Base-by-base conservation (phyloP, 2,329 filamentous ascomycete species). In the Microsporum canis region DNA sequence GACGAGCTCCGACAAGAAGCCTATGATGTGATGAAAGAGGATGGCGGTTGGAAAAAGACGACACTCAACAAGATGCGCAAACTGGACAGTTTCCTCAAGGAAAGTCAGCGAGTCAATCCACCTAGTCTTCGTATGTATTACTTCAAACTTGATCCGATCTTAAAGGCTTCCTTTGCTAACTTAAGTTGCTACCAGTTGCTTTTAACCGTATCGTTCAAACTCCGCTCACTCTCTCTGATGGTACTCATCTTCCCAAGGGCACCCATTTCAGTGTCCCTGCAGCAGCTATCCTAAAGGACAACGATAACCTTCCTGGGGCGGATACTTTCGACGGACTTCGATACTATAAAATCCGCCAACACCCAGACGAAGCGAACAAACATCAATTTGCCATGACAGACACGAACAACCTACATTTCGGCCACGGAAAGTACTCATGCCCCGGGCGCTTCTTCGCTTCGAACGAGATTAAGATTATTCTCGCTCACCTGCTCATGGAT, bases 401-500 rank as follows among this genome's bases (percentile, higher is more conserved):
- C 23, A 39, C 34, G 7, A 62, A 61, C 0, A 61, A 64, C 8
- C 63, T 71, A 3, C 61, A 64, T 34, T 74, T 72, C 53, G 72
- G 72, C 4, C 66, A 70, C 45, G 71, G 72, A 5, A 68, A 64
- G 34, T 61, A 66, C 38, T 67, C 71, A 0, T 74, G 72, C 59
- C 71, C 72, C 5, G 72, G 72, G 0, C 65, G 72, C 0, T 72
- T 71, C 63, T 71, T 72, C 55, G 71, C 71, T 0, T 62, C 63
- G 23, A 63, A 67, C 5, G 63, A 68, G 36, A 66, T 73, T 49
- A 73, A 73, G 63, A 68, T 71, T 43, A 59, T 71, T 5, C 36
- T 72, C 8, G 65, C 64, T 5, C 63, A 68, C 53, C 17, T 71
- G 41, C 62, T 72, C 3, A 57, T 64, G 10, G 62, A 68, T 14